Conservation (phyloP, 2,329 filamentous ascomycete species). For the Chrysoporthe puriensis region DNA sequence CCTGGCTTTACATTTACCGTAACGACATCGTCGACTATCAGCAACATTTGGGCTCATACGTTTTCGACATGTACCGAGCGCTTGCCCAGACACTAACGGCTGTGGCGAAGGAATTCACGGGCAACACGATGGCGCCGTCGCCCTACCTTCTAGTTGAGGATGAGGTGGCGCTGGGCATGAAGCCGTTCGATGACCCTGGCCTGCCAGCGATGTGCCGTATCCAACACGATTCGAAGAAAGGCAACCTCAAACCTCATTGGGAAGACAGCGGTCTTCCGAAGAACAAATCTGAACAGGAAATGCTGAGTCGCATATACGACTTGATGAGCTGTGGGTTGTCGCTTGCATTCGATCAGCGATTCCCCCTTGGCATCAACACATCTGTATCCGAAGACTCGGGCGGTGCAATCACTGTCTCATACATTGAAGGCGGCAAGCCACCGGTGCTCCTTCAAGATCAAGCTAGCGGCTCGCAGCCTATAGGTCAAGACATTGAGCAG, state of each 20-base stretch:
- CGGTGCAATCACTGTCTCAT: slow-evolving; percentile 20
- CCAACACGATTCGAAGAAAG: slow-evolving; percentile 36
- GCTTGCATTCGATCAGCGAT: slow-evolving; percentile 22
- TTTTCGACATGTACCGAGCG: slow-evolving; percentile 51
- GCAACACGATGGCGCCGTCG: slow-evolving; percentile 42
- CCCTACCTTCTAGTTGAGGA: slow-evolving; percentile 59
- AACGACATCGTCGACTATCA: slow-evolving; percentile 51
- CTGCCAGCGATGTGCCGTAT: slow-evolving; percentile 47
- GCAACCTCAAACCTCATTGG: slow-evolving; percentile 33
- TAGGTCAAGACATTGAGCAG: slow-evolving; percentile 3
- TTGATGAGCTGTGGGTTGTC: slow-evolving; percentile 25
- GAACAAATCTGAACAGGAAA: slow-evolving; percentile 19
- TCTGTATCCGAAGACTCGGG: slow-evolving; percentile 1
- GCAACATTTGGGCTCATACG: slow-evolving; percentile 48
- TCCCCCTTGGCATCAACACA: slow-evolving; percentile 19
- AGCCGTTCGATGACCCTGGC: slow-evolving; percentile 44
- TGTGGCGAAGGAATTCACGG: slow-evolving; percentile 51
- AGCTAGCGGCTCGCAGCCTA: neutral
- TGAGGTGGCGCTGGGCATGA: slow-evolving; percentile 48
- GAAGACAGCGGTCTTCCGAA: slow-evolving; percentile 30
- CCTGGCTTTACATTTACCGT: slow-evolving; percentile 55
- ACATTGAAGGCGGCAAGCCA: slow-evolving; percentile 25
- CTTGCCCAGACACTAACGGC: slow-evolving; percentile 52
- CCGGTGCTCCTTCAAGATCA: neutral
- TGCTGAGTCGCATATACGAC: slow-evolving; percentile 26